Base-by-base conservation (phyloP, 2,329 filamentous ascomycete genomes). In the Venturia nashicola region DNA sequence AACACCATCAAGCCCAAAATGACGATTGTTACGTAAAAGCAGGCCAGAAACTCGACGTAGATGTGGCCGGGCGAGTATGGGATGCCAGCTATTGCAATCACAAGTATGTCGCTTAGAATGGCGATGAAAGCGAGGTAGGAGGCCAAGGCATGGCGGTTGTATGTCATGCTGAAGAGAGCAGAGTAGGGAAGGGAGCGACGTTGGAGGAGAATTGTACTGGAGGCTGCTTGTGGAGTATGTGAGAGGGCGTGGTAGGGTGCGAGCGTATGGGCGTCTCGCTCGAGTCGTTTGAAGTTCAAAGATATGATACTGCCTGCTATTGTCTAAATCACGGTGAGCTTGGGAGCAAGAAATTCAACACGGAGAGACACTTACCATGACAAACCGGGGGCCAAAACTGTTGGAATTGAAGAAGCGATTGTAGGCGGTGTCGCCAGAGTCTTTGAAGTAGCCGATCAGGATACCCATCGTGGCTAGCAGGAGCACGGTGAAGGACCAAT, bases 1-100 rank as follows among this genome's bases (percentile, higher is more conserved):
- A 66, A 9, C 4, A 66, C 18, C 65, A 66, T 66, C 12, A 64
- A 18, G 0, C 61, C 64, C n/a, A 66, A 43, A 18, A 66, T 64
- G 14, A 39, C 65, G 3, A 66, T 64, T 11, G 46, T 34, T 7
- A 46, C 39, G 39, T 65, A 66, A 12, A 42, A 36, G 16, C 60
- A 66, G 27, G 55, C 57, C 14, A 64, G 23, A 34, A 64, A 61
- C 9, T 65, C 61, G 16, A 36, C 12, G 46, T 61, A 62, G 11
- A 64, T 44, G 44, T 66, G 46, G 36, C 57, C 60, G 9, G 61
- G 34, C 46, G 40, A 36, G 46, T 36, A 66, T n/a, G 65, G 65
- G 14, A 66, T 40, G 2, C 65, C 65, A 18, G 61, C 48, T 11
- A 66, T 65, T 11, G 42, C 3, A 14, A 66, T 48, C 40, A 66